phyloP scores from a whole-genome alignment of 257 asterid species.

The Henckelia pumila region DNA sequence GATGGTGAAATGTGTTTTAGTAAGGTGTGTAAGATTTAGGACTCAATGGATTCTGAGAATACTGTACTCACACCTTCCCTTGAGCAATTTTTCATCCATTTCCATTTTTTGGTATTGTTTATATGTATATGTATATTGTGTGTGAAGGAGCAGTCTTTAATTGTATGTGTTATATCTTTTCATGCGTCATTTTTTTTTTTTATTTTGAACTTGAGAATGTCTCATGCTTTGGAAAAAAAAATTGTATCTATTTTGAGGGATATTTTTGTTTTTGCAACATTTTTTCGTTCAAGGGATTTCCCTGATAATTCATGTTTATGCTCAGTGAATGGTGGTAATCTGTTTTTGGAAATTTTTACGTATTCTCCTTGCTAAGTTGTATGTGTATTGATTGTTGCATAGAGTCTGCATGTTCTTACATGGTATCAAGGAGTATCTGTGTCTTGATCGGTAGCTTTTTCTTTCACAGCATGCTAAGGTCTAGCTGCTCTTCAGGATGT shows the following conservation, averaged over 20 bases:
- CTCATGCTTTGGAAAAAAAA: not conserved
- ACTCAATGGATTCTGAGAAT: slow-evolving; percentile 6
- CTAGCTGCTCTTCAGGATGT: slow-evolving; percentile 87
- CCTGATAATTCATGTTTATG: not conserved
- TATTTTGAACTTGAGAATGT: not conserved
- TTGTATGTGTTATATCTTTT: not conserved
- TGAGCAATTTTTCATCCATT: not conserved
- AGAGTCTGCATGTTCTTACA: slow-evolving; percentile 18
- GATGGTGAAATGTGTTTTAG: slow-evolving; percentile 15
- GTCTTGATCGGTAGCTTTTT: slow-evolving; percentile 27
- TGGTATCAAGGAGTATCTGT: slow-evolving; percentile 16
- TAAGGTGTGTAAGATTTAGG: slow-evolving; percentile 3
- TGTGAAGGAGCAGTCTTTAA: not conserved
- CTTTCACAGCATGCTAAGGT: slow-evolving; percentile 69
- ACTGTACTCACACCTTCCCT: not conserved
- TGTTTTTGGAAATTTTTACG: not conserved
- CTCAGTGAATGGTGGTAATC: not conserved
- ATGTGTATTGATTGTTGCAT: not conserved
- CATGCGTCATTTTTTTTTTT: not conserved
- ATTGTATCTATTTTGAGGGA: not conserved
- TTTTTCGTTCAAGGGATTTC: not conserved
- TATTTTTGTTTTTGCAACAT: no score
- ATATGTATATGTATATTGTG: not conserved
- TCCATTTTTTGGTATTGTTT: not conserved
- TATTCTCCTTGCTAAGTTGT: slow-evolving; percentile 10